Base-by-base conservation (phyloP, 345 rosid species). In the Salix exigua region DNA sequence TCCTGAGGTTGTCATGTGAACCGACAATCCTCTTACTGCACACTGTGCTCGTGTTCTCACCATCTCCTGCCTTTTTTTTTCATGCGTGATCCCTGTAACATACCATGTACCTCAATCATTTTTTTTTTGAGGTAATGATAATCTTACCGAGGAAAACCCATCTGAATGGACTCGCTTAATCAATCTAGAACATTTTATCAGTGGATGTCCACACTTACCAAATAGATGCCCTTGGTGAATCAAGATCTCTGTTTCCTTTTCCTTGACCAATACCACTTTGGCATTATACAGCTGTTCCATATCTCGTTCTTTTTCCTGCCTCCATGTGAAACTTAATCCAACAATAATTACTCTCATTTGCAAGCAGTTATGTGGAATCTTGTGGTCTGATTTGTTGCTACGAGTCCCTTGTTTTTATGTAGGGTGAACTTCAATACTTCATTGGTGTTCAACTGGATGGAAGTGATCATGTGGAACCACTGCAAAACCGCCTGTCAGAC, bases 381-480 rank as follows among this genome's bases (percentile, higher is more conserved):
- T 48, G 35, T 38, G 0, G 61, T 73, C 46, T 42, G 35, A 71
- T 71, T 26, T 51, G 14, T 28, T 25, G 4, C 63, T 53, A 10
- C 53, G 66, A 71, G 70, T 76, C 67, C 69, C 70, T 58, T 69
- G 11, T 55, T 74, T 87, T 64, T 70, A 11, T 73, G 26, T 31
- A 95, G 99, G 99, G 97, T 67, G 99, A 96, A 88, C 97, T 96
- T 80, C 99, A 96, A 85, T 96, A 96, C 84, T 96, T 96, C 89
- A 91, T 96, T 31, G 99, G 99, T 77, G 99, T 93, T 79, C 99
- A 96, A 81, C 91, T 96, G 42, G 99, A 96, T 83, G 99, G 99
- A 79, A 91, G 98, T 78, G 94, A 93, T 77, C 97, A 93, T 75
- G 83, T 96, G 74, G 99, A 93, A 84, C 99, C 97, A 61, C 77